These are phyloP conservation scores for Arthrinium phaeospermum DNA, from an alignment of 2,329 filamentous ascomycete genomes.

Conservation along the genomic window DNA sequence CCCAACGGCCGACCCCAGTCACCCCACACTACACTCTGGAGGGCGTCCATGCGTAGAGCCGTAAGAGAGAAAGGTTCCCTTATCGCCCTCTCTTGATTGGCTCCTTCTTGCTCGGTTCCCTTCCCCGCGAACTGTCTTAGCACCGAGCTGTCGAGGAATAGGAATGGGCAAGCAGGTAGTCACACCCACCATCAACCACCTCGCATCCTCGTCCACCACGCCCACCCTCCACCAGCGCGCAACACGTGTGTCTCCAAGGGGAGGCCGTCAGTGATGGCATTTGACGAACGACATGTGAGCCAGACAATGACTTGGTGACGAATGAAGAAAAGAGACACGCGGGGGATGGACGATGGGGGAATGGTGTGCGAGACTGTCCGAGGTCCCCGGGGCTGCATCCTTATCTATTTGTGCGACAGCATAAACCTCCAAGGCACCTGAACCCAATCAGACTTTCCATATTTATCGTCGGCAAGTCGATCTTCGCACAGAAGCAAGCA, in stretches of 20 bases:
- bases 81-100: constrained; percentile 1
- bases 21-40: neutral
- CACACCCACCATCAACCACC: neutral
- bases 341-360: neutral
- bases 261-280: neutral
- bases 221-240: neutral
- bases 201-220: too few species aligned
- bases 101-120: neutral
- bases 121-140: constrained; percentile 10
- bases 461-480: neutral
- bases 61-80: neutral
- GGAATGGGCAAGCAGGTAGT: neutral
- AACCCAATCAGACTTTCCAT: constrained; percentile 5
- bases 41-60: neutral
- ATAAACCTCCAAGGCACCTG: neutral
- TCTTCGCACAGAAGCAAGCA: neutral
- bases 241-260: constrained; percentile 5
- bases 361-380: neutral
- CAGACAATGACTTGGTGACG: neutral
- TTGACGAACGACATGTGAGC: neutral
- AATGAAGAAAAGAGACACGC: neutral
- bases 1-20: neutral
- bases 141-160: neutral
- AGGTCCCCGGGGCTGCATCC: neutral
- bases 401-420: constrained; percentile 2